Percentiles rank a stretch among this genome's conserved stretches.
phyloP scores from a whole-genome alignment of 805 yeast species.

The Hanseniaspora guilliermondii region DNA sequence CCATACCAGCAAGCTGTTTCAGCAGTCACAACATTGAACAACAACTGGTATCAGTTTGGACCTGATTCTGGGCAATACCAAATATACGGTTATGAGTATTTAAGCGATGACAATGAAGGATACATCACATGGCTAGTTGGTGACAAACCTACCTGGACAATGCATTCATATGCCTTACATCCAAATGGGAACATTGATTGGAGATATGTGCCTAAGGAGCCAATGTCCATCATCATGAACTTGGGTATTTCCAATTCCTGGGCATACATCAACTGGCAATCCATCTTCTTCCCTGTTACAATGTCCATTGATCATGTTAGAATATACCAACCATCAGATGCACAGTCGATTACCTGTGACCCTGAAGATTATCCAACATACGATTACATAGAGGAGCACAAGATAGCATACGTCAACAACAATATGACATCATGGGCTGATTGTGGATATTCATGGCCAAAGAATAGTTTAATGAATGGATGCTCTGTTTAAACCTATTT shows the following conservation, averaged over 20 bases:
- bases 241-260: slow-evolving; percentile 84
- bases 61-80: slow-evolving; percentile 46
- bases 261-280: slow-evolving; percentile 88
- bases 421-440: slow-evolving; percentile 63
- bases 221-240: slow-evolving; percentile 80
- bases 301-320: slow-evolving; percentile 78
- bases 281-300: slow-evolving; percentile 62
- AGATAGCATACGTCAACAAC: slow-evolving; percentile 51
- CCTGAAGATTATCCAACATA: slow-evolving; percentile 75
- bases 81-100: slow-evolving; percentile 62
- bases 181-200: slow-evolving; percentile 85
- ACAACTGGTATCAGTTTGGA: slow-evolving; percentile 69
- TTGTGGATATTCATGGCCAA: slow-evolving; percentile 65
- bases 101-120: slow-evolving; percentile 57
- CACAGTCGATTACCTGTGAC: slow-evolving; percentile 61
- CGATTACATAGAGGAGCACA: slow-evolving; percentile 65
- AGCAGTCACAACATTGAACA: slow-evolving; percentile 64
- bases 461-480: slow-evolving; percentile 44
- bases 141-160: slow-evolving; percentile 58
- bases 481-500: slow-evolving; percentile 25
- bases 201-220: slow-evolving; percentile 76
- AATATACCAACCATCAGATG: slow-evolving; percentile 71
- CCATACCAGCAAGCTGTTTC: slow-evolving; percentile 90
- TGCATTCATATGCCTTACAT: slow-evolving; percentile 61
- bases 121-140: slow-evolving; percentile 85